Base-by-base conservation (phyloP, 1,284 basidiomycete species). In the Ganoderma leucocontextum region DNA sequence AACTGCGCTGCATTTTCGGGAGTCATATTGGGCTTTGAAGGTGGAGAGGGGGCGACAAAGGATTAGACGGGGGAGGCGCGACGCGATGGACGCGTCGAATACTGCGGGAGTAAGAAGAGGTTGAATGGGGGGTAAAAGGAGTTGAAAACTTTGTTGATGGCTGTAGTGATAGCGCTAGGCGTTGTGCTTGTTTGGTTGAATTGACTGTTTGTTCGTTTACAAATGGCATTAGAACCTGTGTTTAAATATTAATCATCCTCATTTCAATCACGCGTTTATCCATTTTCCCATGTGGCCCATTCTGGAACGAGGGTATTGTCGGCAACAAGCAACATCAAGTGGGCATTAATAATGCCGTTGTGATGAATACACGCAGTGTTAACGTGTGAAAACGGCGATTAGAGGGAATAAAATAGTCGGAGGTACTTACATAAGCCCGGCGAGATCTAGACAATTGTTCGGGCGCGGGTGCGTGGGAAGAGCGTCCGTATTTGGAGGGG, bases 1-100 rank as follows among this genome's bases (percentile, higher is more conserved):
- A 87, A 81, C 70, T 82, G 81, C 70, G 82, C 80, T 61, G 78
- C 49, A 70, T 72, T 75, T 72, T 82, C 77, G 22, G 78, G 76
- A 67, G 75, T 63, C 75, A 83, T 80, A 63, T 82, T 76, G 83
- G 85, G 84, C 67, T 70, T 68, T 29, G 60, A 58, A 42, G 19
- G 62, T 12, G 5, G 44, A 62, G 36, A n/a, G 67, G 25, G 55
- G 63, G 59, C 64, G 67, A 60, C 53, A 29, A 38, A 39, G 39
- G 36, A 25, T 25, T 39, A 39, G 39, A 60, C 39, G 58, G 29
- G 52, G 52, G 58, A 60, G 38, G 58, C 58, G 58, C 58, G 58
- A 72, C 75, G 76, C 75, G 77, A 78, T 77, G 76, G 79, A 75
- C 78, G 75, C 75, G 75, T 72, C 57, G 65, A 64, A 69, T 70